Evolutionary conservation across 2,329 filamentous ascomycete species (phyloP), one percentile per base, ranked within the genome.

Genomic region (Sordariomycetes sp.): DNA sequence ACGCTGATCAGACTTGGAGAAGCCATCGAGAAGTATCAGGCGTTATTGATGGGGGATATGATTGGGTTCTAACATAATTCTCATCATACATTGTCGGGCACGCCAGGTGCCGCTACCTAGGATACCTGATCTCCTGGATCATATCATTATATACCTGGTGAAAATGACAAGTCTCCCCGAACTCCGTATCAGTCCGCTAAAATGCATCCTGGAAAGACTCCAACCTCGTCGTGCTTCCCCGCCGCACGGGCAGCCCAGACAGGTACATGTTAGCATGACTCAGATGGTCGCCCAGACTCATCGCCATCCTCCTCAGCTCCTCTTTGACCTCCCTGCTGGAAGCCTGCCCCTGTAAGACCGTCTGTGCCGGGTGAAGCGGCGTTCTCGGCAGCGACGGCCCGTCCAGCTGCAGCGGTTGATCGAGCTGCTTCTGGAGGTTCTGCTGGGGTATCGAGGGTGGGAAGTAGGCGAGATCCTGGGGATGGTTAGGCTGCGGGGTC

Each of bases 11-110:
- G 81, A 50, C 67, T 87, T 44, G 73, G 79, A 30, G 88, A 95
- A 57, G 78, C 86, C 8, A 77, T 90, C 43, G 85, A 93, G 50
- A 82, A 78, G 57, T 87, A 87, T 51, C 82, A 88, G 55, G 73
- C 78, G 37, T 55, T 85, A 38, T 56, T 94, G 47, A 74, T 92
- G 63, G 87, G 87, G 2, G 74, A 85, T 40, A 55, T 76, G 61
- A 63, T 75, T 32, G 62, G 58, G 2, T 63, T 56, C 20, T 42
- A 20, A 18, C 46, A 9, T 4, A 14, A 11, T 30, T 14, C 12
- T 30, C 17, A 10, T n/a, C 15, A 31, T 6, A 31, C 16, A 31
- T 15, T 17, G 15, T 31, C 29, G n/a, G n/a, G 25, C 4, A n/a
- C n/a, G n/a, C n/a, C n/a, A n/a, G n/a, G n/a, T n/a, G n/a, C n/a